Evolutionary conservation across 805 yeast species (phyloP), one percentile per base, ranked within the genome.

Genomic region (Lipomyces japonicus): DNA sequence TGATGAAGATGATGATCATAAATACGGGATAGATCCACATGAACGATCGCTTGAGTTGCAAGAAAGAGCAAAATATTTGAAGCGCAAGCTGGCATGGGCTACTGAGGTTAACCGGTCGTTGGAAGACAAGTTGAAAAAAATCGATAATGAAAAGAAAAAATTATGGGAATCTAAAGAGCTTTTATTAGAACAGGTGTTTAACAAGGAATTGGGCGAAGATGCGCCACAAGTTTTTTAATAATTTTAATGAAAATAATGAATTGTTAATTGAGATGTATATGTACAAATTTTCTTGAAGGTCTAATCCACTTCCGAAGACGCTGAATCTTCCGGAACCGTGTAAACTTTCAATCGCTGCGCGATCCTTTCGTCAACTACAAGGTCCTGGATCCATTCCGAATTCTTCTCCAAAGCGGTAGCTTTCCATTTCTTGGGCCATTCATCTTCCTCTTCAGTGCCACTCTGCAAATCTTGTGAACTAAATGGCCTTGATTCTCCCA

Each of bases 391-490:
- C 98, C 98, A 91, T 65, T 91, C 97, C 57, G 95, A 84, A 36
- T 78, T 71, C 57, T 80, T 83, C 45, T 79, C 84, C 41, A 68
- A 65, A n/a, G 96, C 95, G 51, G 75, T 76, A 58, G 80, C 75
- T 30, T 86, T 84, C 96, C 97, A 91, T 50, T 76, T 75, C 47
- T 31, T 67, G 12, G 96, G 96, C 97, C 97, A 91, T 57, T 86
- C 91, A 4, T 66, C 62, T 64, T 90, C 96, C 65, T 89, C 96
- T 37, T 72, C 79, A 18, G 65, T 63, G 14, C 77, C 78, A 51
- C 70, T 65, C 24, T 68, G 67, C 16, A 68, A 63, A 49, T 79
- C 81, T 9, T 63, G 51, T 40, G 72, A 66, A 45, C 65, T 69
- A 61, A 79, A 85, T 7, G 80, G 77, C 42, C 95, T 72, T 3